These are phyloP conservation scores for Fraxinus americana DNA, from an alignment of 257 asterid species.

Conservation along the genomic window DNA sequence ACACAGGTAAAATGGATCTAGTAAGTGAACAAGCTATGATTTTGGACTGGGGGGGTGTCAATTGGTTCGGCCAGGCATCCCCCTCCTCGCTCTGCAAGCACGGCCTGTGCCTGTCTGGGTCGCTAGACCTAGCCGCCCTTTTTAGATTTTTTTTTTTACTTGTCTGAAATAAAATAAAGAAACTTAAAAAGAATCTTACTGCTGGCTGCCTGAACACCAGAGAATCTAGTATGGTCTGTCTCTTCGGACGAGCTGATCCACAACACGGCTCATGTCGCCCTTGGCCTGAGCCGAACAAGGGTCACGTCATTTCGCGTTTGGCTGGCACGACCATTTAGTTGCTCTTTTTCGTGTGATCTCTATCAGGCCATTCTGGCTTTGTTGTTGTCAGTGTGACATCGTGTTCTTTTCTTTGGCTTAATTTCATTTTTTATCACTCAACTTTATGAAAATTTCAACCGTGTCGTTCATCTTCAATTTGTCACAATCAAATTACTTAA, in stretches of 20 bases:
- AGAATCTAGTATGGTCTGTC: background rate
- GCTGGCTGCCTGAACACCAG: background rate
- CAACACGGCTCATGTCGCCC: background rate
- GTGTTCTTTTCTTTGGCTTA: background rate
- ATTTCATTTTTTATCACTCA: background rate
- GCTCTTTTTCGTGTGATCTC: too few species aligned
- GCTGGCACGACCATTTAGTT: background rate
- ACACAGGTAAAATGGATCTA: background rate
- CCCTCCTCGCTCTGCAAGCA: background rate
- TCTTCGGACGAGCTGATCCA: background rate
- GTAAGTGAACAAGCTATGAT: background rate
- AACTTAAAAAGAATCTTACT: background rate
- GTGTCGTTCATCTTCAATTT: background rate
- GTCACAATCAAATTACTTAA: background rate
- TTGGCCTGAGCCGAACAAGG: background rate
- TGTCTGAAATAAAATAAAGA: background rate
- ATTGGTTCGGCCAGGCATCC: background rate
- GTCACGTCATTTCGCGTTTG: background rate
- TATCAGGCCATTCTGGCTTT: background rate
- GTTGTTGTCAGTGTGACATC: background rate
- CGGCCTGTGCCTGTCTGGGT: background rate
- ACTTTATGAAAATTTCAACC: background rate
- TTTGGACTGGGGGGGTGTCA: background rate
- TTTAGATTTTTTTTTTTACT: background rate
- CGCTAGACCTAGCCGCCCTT: background rate